A percentile compares a stretch with the other conserved stretches of the same genome.
Conservation (phyloP, 768 basidiomycete genomes). For the Auricularia cornea region DNA sequence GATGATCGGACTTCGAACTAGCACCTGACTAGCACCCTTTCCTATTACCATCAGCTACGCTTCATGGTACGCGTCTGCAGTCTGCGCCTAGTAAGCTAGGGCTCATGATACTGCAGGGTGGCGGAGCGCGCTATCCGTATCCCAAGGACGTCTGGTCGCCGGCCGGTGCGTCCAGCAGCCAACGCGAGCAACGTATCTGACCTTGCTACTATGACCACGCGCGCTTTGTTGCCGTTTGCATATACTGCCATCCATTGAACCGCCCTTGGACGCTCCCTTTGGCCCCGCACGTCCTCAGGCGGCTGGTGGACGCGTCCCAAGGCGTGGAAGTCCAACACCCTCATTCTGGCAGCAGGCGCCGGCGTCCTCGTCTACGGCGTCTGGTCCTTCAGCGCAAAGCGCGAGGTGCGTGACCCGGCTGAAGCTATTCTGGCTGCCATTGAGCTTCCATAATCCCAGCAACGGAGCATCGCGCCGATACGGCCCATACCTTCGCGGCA, state of each 20-base stretch:
- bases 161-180: constrained; percentile 46
- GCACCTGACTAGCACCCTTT: too few species aligned
- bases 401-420: constrained; percentile 51
- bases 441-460: constrained; percentile 28
- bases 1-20: too few species aligned
- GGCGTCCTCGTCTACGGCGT: constrained; percentile 53
- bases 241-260: too few species aligned
- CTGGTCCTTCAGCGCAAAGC: constrained; percentile 66
- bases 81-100: too few species aligned
- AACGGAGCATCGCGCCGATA: constrained; percentile 48
- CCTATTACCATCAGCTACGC: too few species aligned
- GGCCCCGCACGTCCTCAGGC: constrained; percentile 36
- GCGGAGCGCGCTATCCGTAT: constrained; percentile 82
- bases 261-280: too few species aligned
- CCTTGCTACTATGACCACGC: neutral
- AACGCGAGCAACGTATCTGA: neutral
- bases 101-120: constrained; percentile 47
- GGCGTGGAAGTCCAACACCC: constrained; percentile 86
- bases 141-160: constrained; percentile 95
- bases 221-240: too few species aligned
- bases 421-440: neutral
- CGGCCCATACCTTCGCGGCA: constrained; percentile 73
- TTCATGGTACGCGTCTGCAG: too few species aligned
- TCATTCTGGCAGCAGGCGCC: constrained; percentile 62
- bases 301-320: constrained; percentile 93